Percentiles rank a stretch among this genome's conserved stretches.
Conservation (phyloP, 352 stramenopile genomes). For the Phytophthora europaea region DNA sequence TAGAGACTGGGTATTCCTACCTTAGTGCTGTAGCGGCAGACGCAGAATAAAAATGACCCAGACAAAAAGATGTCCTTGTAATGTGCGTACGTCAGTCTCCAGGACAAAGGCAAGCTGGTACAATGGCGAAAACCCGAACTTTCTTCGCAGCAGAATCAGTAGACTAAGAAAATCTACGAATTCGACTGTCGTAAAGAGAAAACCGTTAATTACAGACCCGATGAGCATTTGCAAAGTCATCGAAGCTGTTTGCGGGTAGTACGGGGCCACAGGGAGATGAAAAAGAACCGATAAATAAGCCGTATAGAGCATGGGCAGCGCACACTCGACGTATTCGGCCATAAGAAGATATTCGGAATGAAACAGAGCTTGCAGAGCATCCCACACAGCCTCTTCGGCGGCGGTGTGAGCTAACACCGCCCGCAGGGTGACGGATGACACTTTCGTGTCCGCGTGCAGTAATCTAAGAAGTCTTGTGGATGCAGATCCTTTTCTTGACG, state of each 20-base stretch:
- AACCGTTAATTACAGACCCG: not conserved
- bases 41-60: conserved; percentile 39
- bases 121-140: conserved; percentile 34
- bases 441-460: not conserved
- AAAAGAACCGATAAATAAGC: conserved; percentile 10
- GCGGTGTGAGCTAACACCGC: not conserved
- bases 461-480: not conserved
- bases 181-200: conserved; percentile 25
- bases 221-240: conserved; percentile 12
- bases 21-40: conserved; percentile 36
- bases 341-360: conserved; percentile 25
- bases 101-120: conserved; percentile 54
- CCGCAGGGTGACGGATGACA: not conserved
- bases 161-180: conserved; percentile 16
- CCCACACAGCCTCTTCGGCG: not conserved
- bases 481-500: not conserved
- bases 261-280: conserved; percentile 19
- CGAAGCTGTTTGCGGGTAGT: conserved; percentile 23
- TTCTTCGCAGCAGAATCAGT: conserved; percentile 12
- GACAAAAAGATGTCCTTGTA: conserved; percentile 37
- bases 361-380: conserved; percentile 18
- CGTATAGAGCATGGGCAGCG: conserved; percentile 17
- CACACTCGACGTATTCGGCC: conserved; percentile 27
- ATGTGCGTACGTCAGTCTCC: conserved; percentile 26
- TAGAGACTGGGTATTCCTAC: conserved; percentile 3